Base-by-base conservation (phyloP, 805 yeast species). In the Yamadazyma tumulicola region DNA sequence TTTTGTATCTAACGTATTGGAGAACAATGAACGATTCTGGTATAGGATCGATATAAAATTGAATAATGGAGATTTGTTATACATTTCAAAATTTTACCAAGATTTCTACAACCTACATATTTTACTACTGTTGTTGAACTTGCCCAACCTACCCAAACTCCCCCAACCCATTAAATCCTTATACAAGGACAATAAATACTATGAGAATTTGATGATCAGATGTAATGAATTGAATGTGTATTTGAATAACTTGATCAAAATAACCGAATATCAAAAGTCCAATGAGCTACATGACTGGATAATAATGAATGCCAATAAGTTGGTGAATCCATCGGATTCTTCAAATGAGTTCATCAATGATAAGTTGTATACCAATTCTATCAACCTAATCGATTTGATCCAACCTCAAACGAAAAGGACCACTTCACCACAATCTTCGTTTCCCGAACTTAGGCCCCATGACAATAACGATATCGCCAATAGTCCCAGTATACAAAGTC, bases 41-140 rank as follows among this genome's bases (percentile, higher is more conserved):
- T 65, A 64, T 47, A 45, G 61, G n/a, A 39, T 64, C 6, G 62
- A 55, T 20, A 37, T 58, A 5, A 37, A 36, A 4, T 42, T 48
- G 34, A 32, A 39, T 12, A 44, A 53, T 24, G 48, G 48, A 17
- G 48, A 47, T 20, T 38, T 27, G 2, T 14, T 57, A 4, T 52
- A 45, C 33, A 30, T 63, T 15, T 56, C 56, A 20, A 64, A 62
- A 38, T 42, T 46, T 24, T 64, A 65, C 41, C 61, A 61, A 34
- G 67, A 65, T 26, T 62, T 67, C 31, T 62, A 61, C 43, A 43
- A 57, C 19, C 46, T 67, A 26, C 68, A 64, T 37, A 23, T 46
- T 7, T 27, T 32, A 1, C 38, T 59, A 18, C 24, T 32, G 7
- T 36, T 26, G 22, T 33, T 41, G 25, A 34, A 41, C 17, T 26